phyloP scores from a whole-genome alignment of 176 grass and related monocot genomes.

The Hsuehochloa calcarea region DNA sequence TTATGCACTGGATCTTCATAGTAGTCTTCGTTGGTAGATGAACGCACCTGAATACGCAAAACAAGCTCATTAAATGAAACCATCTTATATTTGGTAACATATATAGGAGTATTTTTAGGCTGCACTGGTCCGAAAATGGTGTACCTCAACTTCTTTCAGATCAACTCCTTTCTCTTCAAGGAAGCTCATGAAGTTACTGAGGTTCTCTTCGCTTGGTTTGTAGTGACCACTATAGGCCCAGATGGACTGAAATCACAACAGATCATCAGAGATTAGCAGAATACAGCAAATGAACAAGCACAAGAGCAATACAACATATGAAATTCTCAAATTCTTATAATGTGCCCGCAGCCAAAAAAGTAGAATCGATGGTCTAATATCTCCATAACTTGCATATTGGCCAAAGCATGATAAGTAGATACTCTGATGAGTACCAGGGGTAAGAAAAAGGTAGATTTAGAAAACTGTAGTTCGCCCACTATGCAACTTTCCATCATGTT shows the following conservation, averaged over 20 bases:
- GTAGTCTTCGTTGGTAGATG: conserved; percentile 66
- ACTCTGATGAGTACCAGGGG: not conserved
- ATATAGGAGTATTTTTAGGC: not conserved
- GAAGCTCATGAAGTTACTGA: conserved; percentile 56
- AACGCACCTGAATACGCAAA: conserved; percentile 51
- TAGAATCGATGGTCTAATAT: not conserved
- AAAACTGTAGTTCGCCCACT: not conserved
- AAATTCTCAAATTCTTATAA: not conserved
- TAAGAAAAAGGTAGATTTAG: not conserved
- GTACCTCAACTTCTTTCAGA: conserved; percentile 61
- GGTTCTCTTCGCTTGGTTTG: conserved; percentile 67
- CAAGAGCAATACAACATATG: not conserved
- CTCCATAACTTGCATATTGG: not conserved
- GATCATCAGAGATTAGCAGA: conserved; percentile 10
- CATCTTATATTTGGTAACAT: not conserved
- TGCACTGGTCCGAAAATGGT: not conserved
- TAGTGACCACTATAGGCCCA: conserved; percentile 96
- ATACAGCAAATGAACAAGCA: not conserved
- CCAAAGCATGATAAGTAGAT: not conserved
- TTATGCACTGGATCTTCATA: conserved; percentile 47
- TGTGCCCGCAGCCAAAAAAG: not conserved
- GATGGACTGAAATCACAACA: conserved; percentile 47
- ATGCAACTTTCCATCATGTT: not conserved
- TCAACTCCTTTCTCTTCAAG: conserved; percentile 74
- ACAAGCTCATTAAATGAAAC: conserved; percentile 17